Evolutionary conservation across 108 stramenopile species (phyloP).

Genomic region (Skeletonema tropicum): DNA sequence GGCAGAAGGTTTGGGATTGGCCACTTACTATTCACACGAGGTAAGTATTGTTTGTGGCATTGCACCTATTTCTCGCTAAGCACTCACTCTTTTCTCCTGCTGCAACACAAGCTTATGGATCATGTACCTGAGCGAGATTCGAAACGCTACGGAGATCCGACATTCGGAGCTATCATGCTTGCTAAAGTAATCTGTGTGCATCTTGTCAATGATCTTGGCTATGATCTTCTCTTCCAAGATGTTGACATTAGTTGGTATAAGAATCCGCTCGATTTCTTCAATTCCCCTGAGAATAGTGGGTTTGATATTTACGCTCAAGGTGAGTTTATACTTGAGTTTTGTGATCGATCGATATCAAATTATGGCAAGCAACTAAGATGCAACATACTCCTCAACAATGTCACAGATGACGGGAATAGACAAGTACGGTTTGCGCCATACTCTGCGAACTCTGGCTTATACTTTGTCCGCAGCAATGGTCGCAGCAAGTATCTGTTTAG

Average conservation of each 20-base stretch:
- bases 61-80: neutral
- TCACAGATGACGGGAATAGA: constrained; percentile 13
- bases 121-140: constrained; percentile 55
- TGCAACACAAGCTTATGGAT: constrained; percentile 48
- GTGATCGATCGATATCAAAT: constrained; percentile 21
- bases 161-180: constrained; percentile 85
- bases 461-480: constrained; percentile 71
- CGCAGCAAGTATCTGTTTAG: constrained; percentile 64
- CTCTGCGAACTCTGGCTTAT: constrained; percentile 85
- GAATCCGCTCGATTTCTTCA: constrained; percentile 67
- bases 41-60: neutral
- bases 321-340: constrained; percentile 46
- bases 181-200: constrained; percentile 84
- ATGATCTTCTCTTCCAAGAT: constrained; percentile 87
- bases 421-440: constrained; percentile 67
- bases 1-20: constrained; percentile 46
- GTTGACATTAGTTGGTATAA: constrained; percentile 78
- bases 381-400: constrained; percentile 1
- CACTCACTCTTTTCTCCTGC: neutral
- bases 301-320: constrained; percentile 86
- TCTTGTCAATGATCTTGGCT: constrained; percentile 66
- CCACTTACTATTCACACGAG: constrained; percentile 45
- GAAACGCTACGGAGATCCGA: constrained; percentile 67
- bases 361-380: constrained; percentile 4
- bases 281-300: constrained; percentile 24